Conservation (phyloP, 805 yeast species). For the Saccharomycopsis sp. region DNA sequence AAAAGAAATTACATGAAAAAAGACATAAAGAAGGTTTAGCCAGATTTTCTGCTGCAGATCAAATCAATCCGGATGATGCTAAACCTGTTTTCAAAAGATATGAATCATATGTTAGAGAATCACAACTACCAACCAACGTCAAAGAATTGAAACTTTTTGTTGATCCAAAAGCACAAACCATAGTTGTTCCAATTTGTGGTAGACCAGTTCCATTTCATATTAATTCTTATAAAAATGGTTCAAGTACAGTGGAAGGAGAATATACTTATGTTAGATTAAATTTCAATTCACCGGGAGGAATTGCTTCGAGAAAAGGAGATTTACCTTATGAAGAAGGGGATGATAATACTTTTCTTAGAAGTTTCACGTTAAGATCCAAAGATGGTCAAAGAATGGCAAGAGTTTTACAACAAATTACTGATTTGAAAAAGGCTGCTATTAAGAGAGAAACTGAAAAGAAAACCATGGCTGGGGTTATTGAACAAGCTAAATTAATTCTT, state of each 20-base stretch:
- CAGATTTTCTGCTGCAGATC: slow-evolving; percentile 72
- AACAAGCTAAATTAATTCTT: slow-evolving; percentile 81
- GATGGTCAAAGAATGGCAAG: slow-evolving; percentile 89
- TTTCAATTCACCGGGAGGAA: slow-evolving; percentile 88
- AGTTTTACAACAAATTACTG: slow-evolving; percentile 80
- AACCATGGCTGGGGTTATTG: slow-evolving; percentile 87
- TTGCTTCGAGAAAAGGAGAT: slow-evolving; percentile 59
- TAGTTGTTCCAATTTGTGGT: slow-evolving; percentile 84
- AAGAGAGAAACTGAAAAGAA: slow-evolving; percentile 86
- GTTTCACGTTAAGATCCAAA: slow-evolving; percentile 77
- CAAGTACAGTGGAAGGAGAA: slow-evolving; percentile 94
- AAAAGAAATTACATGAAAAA: slow-evolving; percentile 70
- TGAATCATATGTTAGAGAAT: slow-evolving; percentile 88
- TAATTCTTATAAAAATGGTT: slow-evolving; percentile 86
- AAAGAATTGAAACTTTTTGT: slow-evolving; percentile 80
- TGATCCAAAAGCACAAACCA: slow-evolving; percentile 80
- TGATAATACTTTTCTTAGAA: slow-evolving; percentile 77
- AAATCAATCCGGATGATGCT: slow-evolving; percentile 40
- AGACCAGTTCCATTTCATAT: slow-evolving; percentile 98
- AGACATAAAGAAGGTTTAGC: slow-evolving; percentile 81
- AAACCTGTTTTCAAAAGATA: slow-evolving; percentile 79
- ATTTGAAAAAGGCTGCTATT: slow-evolving; percentile 82
- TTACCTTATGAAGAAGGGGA: slow-evolving; percentile 86
- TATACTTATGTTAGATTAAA: slow-evolving; percentile 83
- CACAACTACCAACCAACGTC: slow-evolving; percentile 79